Evolutionary conservation across 805 yeast species (phyloP), one percentile per base, ranked within the genome.

Genomic region (Sugiyamaella mastotermitis): DNA sequence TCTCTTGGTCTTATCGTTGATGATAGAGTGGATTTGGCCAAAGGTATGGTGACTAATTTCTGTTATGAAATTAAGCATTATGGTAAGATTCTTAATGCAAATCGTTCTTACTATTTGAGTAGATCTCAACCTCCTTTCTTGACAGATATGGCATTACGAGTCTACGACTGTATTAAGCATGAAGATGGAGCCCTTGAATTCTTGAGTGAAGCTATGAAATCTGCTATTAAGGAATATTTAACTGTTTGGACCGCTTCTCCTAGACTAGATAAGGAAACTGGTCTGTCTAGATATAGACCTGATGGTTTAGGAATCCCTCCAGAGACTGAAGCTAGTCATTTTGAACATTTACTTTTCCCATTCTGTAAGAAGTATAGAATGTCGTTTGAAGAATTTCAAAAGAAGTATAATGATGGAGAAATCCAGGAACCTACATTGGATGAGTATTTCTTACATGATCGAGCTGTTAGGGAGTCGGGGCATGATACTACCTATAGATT

Each of bases 91-190:
- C 68, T 92, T 48, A 90, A 90, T 59, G 98, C 98, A 10, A 90
- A 90, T 61, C 72, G 98, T 56, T 76, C 92, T 0, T 90, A 92
- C 62, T 92, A 86, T 57, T 64, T 90, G 33, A 80, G 90, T 42
- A 74, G 98, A 51, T 84, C 97, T 0, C 97, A 92, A 62, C 98
- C 98, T 2, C 98, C 98, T 8, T 90, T 90, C 56, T 64, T 92
- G 42, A 88, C 97, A 0, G 97, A 90, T 59, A 83, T 92, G 94
- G 80, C 92, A 0, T 52, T 83, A 33, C 65, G 76, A 41, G 78
- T 85, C 0, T 83, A 72, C 55, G 64, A 76, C 13, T 76, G 76
- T 44, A 72, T 80, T 45, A 47, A 50, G 27, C 48, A 54, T 18
- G 30, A 53, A 38, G 36, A 31, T 6, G 43, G 50, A 2, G 16